Evolutionary conservation across 169 alveolate species (phyloP), one percentile per base, ranked within the genome.

Genomic region (Plasmodium fragile): DNA sequence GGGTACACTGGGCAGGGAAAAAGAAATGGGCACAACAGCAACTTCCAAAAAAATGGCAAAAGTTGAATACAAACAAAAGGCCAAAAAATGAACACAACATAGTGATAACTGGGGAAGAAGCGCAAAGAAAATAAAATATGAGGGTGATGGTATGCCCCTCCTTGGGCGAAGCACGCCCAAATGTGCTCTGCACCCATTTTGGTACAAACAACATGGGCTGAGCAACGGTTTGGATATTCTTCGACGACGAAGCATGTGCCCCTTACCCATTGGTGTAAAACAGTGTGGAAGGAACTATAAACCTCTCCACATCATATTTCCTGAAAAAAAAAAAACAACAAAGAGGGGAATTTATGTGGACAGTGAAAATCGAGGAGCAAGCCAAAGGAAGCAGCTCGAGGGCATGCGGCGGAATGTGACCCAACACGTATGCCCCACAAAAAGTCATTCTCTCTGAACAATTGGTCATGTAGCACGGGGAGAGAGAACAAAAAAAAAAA

Each of bases 221-320:
- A 34, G 41, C 36, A 25, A 39, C 59, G 28, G n/a, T 45, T 49
- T 79, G 59, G 52, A 5, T 79, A 41, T 28, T 49, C 75, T 41
- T 28, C 65, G 16, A 65, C 36, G 34, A 78, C 30, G 34, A 6
- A 13, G 41, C 30, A 18, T n/a, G 11, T 25, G 16, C 7, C 39
- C 39, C 34, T 39, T 83, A 71, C n/a, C 90, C 79, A 65, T 91
- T 91, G 6, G 94, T 91, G 78, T 90, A 91, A 18, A 91, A 81
- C 22, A 70, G 28, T 25, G 75, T 75, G 13, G 94, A 91, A 70
- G 94, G 94, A 43, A 91, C 92, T 18, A 91, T 36, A 91, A 91
- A 91, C 18, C 55, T 91, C 78, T 91, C 94, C 18, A 91, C 79
- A 69, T 91, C 94, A 91, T 81, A 91, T 70, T 91, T 91, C 71